Conservation (phyloP, 177 flowering plant species). For the Telopea speciosissima region DNA sequence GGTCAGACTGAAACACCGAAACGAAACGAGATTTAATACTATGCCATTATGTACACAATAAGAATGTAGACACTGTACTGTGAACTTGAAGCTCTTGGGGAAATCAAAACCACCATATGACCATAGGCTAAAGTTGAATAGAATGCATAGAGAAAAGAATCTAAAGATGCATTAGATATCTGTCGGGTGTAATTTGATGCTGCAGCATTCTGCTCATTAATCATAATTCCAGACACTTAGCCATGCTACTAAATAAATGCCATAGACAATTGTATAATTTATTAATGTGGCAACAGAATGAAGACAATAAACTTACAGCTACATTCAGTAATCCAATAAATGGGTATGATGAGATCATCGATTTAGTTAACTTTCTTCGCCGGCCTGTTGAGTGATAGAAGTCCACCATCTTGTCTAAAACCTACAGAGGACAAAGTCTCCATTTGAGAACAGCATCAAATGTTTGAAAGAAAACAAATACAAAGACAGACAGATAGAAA, state of each 20-base stretch:
- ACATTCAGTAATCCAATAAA: conserved; percentile 62
- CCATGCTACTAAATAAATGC: background rate
- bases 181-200: too few relatives aligned
- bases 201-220: too few relatives aligned
- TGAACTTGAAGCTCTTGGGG: background rate
- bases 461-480: background rate
- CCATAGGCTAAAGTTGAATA: background rate
- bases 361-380: conserved; percentile 28
- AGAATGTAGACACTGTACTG: too few relatives aligned
- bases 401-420: conserved; percentile 64
- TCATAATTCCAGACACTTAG: background rate
- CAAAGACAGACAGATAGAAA: background rate
- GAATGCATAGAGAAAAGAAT: too few relatives aligned
- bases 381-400: conserved; percentile 24
- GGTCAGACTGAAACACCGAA: too few relatives aligned
- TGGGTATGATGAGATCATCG: conserved; percentile 44
- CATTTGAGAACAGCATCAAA: background rate
- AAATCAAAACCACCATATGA: background rate
- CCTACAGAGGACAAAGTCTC: conserved; percentile 31
- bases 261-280: background rate
- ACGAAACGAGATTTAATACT: too few relatives aligned
- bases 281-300: background rate
- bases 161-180: too few relatives aligned
- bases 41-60: too few relatives aligned
- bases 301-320: conserved; percentile 60